Evolutionary conservation across 768 basidiomycete genomes (phyloP).

Genomic region (Phlebiopsis gigantea): DNA sequence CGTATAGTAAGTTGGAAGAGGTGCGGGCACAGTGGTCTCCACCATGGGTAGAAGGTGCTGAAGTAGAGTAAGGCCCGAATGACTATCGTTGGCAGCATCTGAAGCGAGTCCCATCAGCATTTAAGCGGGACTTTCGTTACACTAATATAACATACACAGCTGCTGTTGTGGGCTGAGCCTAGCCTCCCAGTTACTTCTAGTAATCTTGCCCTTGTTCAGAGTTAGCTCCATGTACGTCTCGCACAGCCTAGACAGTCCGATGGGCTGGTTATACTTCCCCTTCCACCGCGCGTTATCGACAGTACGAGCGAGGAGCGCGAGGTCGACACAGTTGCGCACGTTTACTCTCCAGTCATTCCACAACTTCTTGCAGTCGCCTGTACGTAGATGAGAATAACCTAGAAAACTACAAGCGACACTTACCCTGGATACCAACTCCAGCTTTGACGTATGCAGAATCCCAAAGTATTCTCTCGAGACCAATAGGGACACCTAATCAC

Average conservation of each 20-base stretch:
- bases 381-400: background rate
- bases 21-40: conserved; percentile 29
- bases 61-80: conserved; percentile 56
- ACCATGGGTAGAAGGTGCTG: conserved; percentile 40
- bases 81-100: conserved; percentile 75
- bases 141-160: conserved; percentile 45
- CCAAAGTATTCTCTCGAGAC: conserved; percentile 46
- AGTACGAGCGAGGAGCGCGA: conserved; percentile 62
- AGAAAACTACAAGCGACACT: background rate
- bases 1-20: conserved; percentile 41
- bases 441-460: conserved; percentile 54
- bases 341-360: conserved; percentile 39
- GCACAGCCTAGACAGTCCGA: conserved; percentile 64
- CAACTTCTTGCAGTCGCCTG: conserved; percentile 68
- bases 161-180: conserved; percentile 40
- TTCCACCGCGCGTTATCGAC: conserved; percentile 72
- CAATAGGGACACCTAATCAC: conserved; percentile 16
- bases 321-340: conserved; percentile 55
- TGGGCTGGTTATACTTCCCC: conserved; percentile 52
- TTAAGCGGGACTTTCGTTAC: background rate
- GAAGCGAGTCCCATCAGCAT: background rate
- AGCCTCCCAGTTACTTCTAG: conserved; percentile 67
- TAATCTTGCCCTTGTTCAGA: conserved; percentile 55
- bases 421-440: conserved; percentile 73
- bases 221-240: conserved; percentile 50